phyloP scores from a whole-genome alignment of 768 basidiomycete genomes.

The Hysterangium stoloniferum region DNA sequence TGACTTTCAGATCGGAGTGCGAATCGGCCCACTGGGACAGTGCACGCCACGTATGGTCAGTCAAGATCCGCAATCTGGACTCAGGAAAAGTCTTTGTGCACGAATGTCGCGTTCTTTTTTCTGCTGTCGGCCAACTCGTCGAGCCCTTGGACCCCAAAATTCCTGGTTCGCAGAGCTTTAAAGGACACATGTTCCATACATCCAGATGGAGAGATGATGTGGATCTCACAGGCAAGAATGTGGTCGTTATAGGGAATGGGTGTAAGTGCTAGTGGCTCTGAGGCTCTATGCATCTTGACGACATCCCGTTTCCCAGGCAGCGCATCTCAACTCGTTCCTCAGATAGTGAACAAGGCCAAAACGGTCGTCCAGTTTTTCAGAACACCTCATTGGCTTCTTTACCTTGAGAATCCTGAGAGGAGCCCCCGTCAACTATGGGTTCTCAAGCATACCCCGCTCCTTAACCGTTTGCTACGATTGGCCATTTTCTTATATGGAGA shows the following conservation, averaged over 20 bases:
- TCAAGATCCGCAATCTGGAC: slow-evolving; percentile 11
- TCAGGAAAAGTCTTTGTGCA: slow-evolving; percentile 10
- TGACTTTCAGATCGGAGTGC: slow-evolving; percentile 13
- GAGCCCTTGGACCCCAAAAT: slow-evolving; percentile 14
- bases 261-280: slow-evolving; percentile 11
- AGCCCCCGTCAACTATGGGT: slow-evolving; percentile 1
- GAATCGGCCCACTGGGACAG: slow-evolving; percentile 13
- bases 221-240: slow-evolving; percentile 16
- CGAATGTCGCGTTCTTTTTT: slow-evolving; percentile 18
- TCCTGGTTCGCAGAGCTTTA: slow-evolving; percentile 12
- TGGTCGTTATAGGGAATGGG: slow-evolving; percentile 21
- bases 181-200: slow-evolving; percentile 18
- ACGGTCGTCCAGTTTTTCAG: slow-evolving; percentile 17
- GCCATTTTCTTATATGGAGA: not conserved
- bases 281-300: not conserved
- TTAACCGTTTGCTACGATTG: not conserved
- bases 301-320: slow-evolving; percentile 1
- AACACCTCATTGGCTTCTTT: slow-evolving; percentile 16
- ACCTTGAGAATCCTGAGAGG: slow-evolving; percentile 1
- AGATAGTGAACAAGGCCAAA: slow-evolving; percentile 10
- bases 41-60: slow-evolving; percentile 14
- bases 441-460: slow-evolving; percentile 11
- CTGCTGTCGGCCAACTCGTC: slow-evolving; percentile 15
- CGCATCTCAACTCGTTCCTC: slow-evolving; percentile 17
- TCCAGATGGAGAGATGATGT: slow-evolving; percentile 16